Evolutionary conservation across 2,329 filamentous ascomycete species (phyloP).

Genomic region (Cytospora leucostoma): DNA sequence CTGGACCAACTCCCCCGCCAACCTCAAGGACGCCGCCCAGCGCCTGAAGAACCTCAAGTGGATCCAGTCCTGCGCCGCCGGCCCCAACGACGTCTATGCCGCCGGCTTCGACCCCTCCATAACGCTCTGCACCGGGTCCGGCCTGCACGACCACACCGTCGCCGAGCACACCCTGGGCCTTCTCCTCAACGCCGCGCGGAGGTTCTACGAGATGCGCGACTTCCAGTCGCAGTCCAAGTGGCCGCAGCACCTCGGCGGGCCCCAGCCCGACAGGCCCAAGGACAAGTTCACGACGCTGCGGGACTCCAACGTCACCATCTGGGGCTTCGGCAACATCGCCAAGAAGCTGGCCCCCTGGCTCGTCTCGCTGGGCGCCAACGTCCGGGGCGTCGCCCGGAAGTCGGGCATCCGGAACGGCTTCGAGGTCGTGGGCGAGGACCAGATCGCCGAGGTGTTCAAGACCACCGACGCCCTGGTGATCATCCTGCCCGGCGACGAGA

Average conservation of each 20-base stretch:
- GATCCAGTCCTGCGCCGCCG: slow-evolving; percentile 68
- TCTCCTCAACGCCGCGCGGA: slow-evolving; percentile 55
- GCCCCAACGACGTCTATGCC: slow-evolving; percentile 64
- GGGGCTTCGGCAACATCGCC: slow-evolving; percentile 69
- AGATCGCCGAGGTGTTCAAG: slow-evolving; percentile 53
- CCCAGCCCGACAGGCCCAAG: slow-evolving; percentile 57
- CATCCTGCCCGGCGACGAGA: slow-evolving; percentile 61
- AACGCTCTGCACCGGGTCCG: slow-evolving; percentile 61
- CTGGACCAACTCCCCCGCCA: slow-evolving; percentile 60
- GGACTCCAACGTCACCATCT: slow-evolving; percentile 59
- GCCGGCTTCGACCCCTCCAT: slow-evolving; percentile 60
- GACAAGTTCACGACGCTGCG: slow-evolving; percentile 59
- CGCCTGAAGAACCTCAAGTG: slow-evolving; percentile 60
- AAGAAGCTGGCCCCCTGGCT: slow-evolving; percentile 60
- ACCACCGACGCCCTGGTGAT: slow-evolving; percentile 67
- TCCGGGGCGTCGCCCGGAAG: slow-evolving; percentile 58
- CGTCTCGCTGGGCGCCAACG: slow-evolving; percentile 55
- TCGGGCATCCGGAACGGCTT: slow-evolving; percentile 60
- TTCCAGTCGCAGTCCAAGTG: slow-evolving; percentile 58
- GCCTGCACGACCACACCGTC: slow-evolving; percentile 65
- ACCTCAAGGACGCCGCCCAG: slow-evolving; percentile 58
- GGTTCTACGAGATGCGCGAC: slow-evolving; percentile 65
- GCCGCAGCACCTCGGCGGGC: slow-evolving; percentile 63
- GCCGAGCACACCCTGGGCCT: slow-evolving; percentile 65
- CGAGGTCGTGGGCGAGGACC: slow-evolving; percentile 58